These are phyloP conservation scores for Aspergillus melleus DNA, from an alignment of 2,329 filamentous ascomycete species.

Conservation along the genomic window DNA sequence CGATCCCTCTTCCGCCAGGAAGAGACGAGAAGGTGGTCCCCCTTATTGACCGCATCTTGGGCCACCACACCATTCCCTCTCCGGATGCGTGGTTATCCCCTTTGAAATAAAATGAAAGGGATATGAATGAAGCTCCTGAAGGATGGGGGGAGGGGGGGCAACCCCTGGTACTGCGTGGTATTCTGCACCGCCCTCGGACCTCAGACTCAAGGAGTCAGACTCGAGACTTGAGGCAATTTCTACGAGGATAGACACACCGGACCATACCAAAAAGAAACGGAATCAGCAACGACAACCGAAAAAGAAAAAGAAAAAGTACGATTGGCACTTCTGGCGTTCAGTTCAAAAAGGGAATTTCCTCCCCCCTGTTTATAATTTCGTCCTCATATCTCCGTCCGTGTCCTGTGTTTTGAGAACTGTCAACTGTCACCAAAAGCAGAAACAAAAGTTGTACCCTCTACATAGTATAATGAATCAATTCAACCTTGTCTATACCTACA, in stretches of 20 bases:
- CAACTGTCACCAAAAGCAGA: too few species aligned
- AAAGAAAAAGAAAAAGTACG: not conserved
- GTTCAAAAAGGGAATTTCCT: not conserved
- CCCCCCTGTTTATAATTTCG: not conserved
- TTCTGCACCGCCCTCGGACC: not conserved
- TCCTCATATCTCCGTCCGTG: not conserved
- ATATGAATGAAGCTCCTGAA: not conserved
- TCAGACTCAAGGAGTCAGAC: too few species aligned
- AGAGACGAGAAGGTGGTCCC: not conserved
- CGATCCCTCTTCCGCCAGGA: too few species aligned
- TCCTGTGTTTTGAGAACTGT: not conserved
- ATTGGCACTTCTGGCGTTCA: not conserved
- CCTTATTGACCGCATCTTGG: conserved; percentile 3
- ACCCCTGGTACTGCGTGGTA: not conserved
- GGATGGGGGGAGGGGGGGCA: not conserved
- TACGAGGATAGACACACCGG: not conserved
- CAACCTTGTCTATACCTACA: too few species aligned
- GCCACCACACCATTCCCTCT: not conserved
- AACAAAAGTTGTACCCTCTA: not conserved
- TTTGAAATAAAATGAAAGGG: too few species aligned
- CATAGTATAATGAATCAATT: not conserved
- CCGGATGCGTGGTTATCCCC: conserved; percentile 2
- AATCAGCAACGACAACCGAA: too few species aligned
- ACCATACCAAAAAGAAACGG: not conserved
- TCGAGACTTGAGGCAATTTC: not conserved